These are phyloP conservation scores for Galeopsis tetrahit DNA, from an alignment of 257 asterid genomes.

Conservation along the genomic window DNA sequence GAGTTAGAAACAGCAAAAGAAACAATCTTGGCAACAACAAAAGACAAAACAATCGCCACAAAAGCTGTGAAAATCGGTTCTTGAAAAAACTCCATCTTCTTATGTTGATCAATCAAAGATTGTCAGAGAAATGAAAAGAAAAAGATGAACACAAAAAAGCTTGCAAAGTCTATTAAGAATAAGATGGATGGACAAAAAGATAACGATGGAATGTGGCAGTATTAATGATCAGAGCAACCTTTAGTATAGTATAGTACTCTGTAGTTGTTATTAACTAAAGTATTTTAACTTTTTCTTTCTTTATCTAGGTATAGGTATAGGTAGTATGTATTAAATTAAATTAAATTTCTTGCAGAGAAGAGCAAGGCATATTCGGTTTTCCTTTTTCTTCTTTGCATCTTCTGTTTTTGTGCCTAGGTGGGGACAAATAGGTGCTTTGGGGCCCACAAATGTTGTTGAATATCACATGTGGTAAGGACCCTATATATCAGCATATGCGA, in stretches of 20 bases:
- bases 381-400: slow-evolving; percentile 15
- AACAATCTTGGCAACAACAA: slow-evolving; percentile 55
- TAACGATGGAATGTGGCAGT: slow-evolving; percentile 32
- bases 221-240: slow-evolving; percentile 34
- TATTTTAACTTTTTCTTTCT: slow-evolving; percentile 22
- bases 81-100: slow-evolving; percentile 54
- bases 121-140: slow-evolving; percentile 32
- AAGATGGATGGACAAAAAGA: slow-evolving; percentile 35
- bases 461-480: neutral
- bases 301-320: slow-evolving; percentile 7
- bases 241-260: neutral
- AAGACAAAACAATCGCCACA: slow-evolving; percentile 44
- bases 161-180: slow-evolving; percentile 28
- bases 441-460: slow-evolving; percentile 26
- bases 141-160: slow-evolving; percentile 36
- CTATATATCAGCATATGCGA: neutral
- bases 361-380: slow-evolving; percentile 78
- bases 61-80: slow-evolving; percentile 51
- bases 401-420: slow-evolving; percentile 34
- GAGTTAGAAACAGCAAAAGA: slow-evolving; percentile 43
- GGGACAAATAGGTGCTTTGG: slow-evolving; percentile 31
- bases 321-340: neutral
- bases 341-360: slow-evolving; percentile 37
- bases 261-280: neutral
- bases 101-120: slow-evolving; percentile 26